These are phyloP conservation scores for Populus hybrid DNA, from an alignment of 441 rosid genomes.

Conservation along the genomic window DNA sequence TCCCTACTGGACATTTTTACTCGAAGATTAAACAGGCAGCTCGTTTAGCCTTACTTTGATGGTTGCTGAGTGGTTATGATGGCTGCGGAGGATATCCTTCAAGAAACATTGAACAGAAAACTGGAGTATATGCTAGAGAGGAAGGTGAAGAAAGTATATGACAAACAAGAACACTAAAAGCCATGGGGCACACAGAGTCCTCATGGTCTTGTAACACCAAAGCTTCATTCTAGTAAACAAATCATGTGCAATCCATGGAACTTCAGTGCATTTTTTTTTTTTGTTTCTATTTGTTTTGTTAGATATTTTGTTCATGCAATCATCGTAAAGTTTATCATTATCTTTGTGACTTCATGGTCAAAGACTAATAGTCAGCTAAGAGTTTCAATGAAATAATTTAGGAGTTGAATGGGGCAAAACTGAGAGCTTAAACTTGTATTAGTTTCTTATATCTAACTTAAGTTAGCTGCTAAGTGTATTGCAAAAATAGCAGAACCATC, in stretches of 20 bases:
- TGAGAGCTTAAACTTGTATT: not conserved
- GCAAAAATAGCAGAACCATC: not conserved
- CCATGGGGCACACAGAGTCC: conserved; percentile 50
- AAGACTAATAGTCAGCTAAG: too few relatives aligned
- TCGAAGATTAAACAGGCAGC: conserved; percentile 62
- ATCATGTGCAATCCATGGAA: conserved; percentile 41
- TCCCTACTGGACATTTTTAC: conserved; percentile 35
- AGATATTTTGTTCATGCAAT: not conserved
- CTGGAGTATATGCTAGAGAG: conserved; percentile 20
- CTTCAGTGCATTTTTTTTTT: not conserved
- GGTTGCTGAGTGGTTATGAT: conserved; percentile 74
- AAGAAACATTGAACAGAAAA: conserved; percentile 34
- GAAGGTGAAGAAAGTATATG: conserved; percentile 38
- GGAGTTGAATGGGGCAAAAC: not conserved
- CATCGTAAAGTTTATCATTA: not conserved
- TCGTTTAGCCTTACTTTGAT: conserved; percentile 75
- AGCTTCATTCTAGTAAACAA: conserved; percentile 61
- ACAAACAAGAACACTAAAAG: conserved; percentile 52
- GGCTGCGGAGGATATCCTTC: conserved; percentile 52
- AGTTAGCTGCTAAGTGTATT: not conserved
- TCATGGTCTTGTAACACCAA: conserved; percentile 49
- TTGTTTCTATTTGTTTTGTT: conserved; percentile 1
- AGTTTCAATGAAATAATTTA: not conserved
- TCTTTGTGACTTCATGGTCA: not conserved
- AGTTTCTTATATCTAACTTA: not conserved